Evolutionary conservation across 805 yeast species (phyloP), one percentile per base, ranked within the genome.

Genomic region (Candida montana): DNA sequence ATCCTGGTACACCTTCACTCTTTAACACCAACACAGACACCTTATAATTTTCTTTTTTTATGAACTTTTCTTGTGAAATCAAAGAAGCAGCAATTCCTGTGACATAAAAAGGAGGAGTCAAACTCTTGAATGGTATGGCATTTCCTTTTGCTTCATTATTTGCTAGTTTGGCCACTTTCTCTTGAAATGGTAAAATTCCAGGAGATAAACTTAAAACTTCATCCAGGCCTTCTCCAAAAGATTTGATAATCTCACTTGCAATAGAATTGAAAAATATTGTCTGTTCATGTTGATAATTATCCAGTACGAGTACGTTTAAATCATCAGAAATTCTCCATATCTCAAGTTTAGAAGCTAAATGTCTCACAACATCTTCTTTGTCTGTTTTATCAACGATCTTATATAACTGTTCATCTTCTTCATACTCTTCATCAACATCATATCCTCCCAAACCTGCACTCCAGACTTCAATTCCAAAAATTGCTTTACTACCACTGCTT

Each of bases 1-100:
- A 77, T 2, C 82, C 83, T 2, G 72, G 64, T 17, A 75, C 79
- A 5, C 86, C 86, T 58, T 79, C 85, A 32, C 83, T 71, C 46
- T 78, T 77, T 34, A 75, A 59, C 45, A 39, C 58, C 29, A 43
- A 48, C 8, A 27, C 56, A 45, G 31, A 41, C 26, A 46, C 51
- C n/a, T 23, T 35, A 7, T 30, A 26, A 12, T 21, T n/a, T 43
- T 18, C 44, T 29, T n/a, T 48, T 9, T 26, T 39, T 49, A 52
- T 4, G 13, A 24, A 24, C 17, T 26, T 48, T 18, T 26, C 57
- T 16, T 46, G 55, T 43, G 69, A 67, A 16, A 58, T 54, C 5
- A 67, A 46, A 1, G 74, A 64, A n/a, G 78, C 85, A 8, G 71
- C 50, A 19, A 75, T 68, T 0, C 84, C 85, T 1, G 83, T 75